Percentiles rank a stretch among this genome's conserved stretches.
Evolutionary conservation across 148 eudicot species (phyloP).

Genomic region (Mesembryanthemum crystallinum): DNA sequence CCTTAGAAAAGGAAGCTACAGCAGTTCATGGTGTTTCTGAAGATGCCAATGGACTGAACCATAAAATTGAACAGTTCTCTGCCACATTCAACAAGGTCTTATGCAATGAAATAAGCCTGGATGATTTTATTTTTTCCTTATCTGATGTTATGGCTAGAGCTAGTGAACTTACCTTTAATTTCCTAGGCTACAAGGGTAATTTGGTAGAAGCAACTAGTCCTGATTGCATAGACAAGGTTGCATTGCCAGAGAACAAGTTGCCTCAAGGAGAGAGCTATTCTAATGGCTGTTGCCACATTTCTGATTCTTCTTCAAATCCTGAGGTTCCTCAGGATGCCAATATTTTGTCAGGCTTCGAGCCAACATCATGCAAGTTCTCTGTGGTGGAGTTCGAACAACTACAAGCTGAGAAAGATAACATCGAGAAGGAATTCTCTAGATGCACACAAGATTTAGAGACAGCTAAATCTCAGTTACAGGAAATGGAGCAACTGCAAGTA

Average conservation of each 20-base stretch:
- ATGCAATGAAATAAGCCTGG: constrained; percentile 37
- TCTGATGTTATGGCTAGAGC: constrained; percentile 63
- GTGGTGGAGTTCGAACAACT: constrained; percentile 68
- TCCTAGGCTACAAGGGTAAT: constrained; percentile 55
- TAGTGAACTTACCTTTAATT: constrained; percentile 53
- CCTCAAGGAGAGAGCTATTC: constrained; percentile 47
- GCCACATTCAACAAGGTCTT: constrained; percentile 48
- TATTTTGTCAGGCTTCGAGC: constrained; percentile 58
- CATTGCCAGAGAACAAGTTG: constrained; percentile 72
- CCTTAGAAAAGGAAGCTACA: constrained; percentile 62
- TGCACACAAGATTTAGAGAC: constrained; percentile 60
- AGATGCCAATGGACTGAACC: constrained; percentile 42
- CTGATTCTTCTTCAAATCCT: constrained; percentile 72
- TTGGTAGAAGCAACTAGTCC: constrained; percentile 58
- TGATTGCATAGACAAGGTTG: constrained; percentile 93
- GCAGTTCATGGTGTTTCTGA: constrained; percentile 41
- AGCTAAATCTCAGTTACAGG: constrained; percentile 55
- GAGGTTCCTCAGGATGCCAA: constrained; percentile 82
- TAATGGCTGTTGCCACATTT: constrained; percentile 54
- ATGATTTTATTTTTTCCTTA: constrained; percentile 62
- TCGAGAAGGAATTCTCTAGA: constrained; percentile 53
- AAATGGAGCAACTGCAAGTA: constrained; percentile 57
- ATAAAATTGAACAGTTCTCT: constrained; percentile 51
- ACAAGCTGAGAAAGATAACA: constrained; percentile 60
- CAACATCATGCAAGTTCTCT: constrained; percentile 53